Conservation (phyloP, 306 rosid species). For the Cucurbita ficifolia region DNA sequence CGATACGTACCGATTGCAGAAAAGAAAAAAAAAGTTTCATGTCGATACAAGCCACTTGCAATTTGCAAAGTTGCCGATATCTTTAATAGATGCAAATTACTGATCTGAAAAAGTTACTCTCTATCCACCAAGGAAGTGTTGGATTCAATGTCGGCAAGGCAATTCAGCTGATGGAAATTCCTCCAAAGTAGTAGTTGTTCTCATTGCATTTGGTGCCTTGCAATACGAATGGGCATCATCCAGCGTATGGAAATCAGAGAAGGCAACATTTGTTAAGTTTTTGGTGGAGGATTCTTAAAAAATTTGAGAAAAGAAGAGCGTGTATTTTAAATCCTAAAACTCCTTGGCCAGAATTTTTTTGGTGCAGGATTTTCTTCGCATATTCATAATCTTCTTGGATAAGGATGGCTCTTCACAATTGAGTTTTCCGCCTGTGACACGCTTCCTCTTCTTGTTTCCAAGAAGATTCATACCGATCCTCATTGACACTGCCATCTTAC, state of each 20-base stretch:
- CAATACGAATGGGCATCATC: not conserved
- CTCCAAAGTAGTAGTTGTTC: not conserved
- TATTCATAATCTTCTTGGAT: constrained; percentile 70
- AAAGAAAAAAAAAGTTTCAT: not conserved
- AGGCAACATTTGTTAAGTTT: constrained; percentile 45
- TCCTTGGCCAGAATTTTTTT: constrained; percentile 98
- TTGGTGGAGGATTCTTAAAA: constrained; percentile 53
- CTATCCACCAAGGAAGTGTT: not conserved
- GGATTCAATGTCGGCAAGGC: not conserved
- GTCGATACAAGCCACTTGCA: not conserved
- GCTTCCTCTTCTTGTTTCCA: constrained; percentile 55
- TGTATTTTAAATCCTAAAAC: constrained; percentile 53
- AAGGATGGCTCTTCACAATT: constrained; percentile 76
- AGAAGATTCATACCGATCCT: constrained; percentile 63
- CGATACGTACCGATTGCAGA: not conserved
- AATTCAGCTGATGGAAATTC: constrained; percentile 10
- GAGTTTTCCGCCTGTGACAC: constrained; percentile 51
- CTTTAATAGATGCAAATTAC: not conserved
- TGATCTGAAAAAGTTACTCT: not conserved
- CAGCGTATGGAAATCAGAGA: not conserved
- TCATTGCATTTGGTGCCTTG: not conserved
- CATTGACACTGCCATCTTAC: constrained; percentile 64
- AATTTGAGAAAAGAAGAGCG: constrained; percentile 32
- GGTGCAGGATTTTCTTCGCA: constrained; percentile 98
- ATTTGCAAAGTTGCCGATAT: not conserved